Evolutionary conservation across 2,329 filamentous ascomycete species (phyloP).

Genomic region (Ilyonectria sp.): DNA sequence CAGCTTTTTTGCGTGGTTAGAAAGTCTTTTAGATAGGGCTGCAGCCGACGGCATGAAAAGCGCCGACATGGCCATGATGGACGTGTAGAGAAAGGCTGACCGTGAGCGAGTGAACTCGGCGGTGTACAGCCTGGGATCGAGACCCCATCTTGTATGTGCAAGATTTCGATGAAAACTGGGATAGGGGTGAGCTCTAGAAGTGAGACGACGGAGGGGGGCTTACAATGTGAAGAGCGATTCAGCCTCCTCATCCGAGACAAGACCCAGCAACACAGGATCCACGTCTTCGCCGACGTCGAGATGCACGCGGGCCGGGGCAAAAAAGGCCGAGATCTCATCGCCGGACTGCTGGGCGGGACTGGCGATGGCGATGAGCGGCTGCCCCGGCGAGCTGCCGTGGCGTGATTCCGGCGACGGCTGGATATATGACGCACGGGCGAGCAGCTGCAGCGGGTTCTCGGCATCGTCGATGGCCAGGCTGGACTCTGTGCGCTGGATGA

Average conservation of each 20-base stretch:
- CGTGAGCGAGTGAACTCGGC: conserved; percentile 75
- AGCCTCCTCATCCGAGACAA: conserved; percentile 77
- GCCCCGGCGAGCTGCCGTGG: conserved; percentile 47
- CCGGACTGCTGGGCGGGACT: conserved; percentile 48
- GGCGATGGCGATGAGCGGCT: conserved; percentile 36
- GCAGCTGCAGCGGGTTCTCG: conserved; percentile 81
- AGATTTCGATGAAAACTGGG: conserved; percentile 78
- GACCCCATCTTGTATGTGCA: conserved; percentile 81
- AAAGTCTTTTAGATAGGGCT: conserved; percentile 76
- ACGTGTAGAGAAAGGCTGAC: conserved; percentile 81
- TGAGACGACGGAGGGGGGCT: conserved; percentile 47
- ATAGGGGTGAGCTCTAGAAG: conserved; percentile 6
- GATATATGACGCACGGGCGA: conserved; percentile 80
- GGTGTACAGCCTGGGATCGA: conserved; percentile 78
- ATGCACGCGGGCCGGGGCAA: conserved; percentile 74
- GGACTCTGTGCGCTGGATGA: conserved; percentile 58
- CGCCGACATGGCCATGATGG: conserved; percentile 77
- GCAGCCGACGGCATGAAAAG: conserved; percentile 76
- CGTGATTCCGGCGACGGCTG: conserved; percentile 64
- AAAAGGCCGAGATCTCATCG: conserved; percentile 74
- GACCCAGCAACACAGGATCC: conserved; percentile 78
- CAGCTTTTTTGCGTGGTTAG: conserved; percentile 74
- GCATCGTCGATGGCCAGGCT: conserved; percentile 78
- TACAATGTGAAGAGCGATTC: conserved; percentile 76
- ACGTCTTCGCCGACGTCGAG: conserved; percentile 75